Evolutionary conservation across 2,329 filamentous ascomycete species (phyloP).

Genomic region (Phialophora verrucosa): DNA sequence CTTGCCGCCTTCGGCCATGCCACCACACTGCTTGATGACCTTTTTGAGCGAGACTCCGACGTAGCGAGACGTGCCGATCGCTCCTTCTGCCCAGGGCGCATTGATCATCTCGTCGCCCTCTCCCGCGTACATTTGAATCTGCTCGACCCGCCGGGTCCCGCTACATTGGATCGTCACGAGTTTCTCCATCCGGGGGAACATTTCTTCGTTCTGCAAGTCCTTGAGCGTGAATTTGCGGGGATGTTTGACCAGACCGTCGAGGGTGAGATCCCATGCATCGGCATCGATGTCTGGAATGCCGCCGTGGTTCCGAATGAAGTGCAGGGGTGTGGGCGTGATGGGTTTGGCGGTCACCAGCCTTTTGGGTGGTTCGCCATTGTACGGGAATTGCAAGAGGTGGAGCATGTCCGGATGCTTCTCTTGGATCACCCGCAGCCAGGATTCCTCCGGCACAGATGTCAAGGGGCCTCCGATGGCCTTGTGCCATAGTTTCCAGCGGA

Average conservation of each 20-base stretch:
- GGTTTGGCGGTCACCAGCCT: slow-evolving; percentile 60
- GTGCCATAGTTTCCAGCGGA: slow-evolving; percentile 65
- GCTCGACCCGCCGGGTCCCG: slow-evolving; percentile 71
- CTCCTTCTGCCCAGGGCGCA: slow-evolving; percentile 66
- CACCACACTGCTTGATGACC: slow-evolving; percentile 72
- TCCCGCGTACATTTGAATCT: slow-evolving; percentile 68
- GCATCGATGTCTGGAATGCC: slow-evolving; percentile 70
- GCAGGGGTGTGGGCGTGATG: slow-evolving; percentile 66
- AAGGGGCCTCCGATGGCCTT: slow-evolving; percentile 58
- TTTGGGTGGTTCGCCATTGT: slow-evolving; percentile 68
- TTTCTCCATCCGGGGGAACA: slow-evolving; percentile 66
- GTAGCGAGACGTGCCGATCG: slow-evolving; percentile 69
- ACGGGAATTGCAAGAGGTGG: slow-evolving; percentile 67
- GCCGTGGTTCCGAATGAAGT: slow-evolving; percentile 75
- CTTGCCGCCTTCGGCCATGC: slow-evolving; percentile 59
- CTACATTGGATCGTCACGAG: slow-evolving; percentile 70
- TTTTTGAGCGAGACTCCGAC: slow-evolving; percentile 70
- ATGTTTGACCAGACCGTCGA: slow-evolving; percentile 67
- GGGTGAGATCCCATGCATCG: slow-evolving; percentile 58
- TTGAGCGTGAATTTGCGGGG: slow-evolving; percentile 63
- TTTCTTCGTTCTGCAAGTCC: slow-evolving; percentile 65
- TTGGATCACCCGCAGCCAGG: slow-evolving; percentile 60
- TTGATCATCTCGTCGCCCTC: slow-evolving; percentile 67
- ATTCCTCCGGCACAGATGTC: slow-evolving; percentile 60
- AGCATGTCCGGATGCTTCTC: slow-evolving; percentile 68